Evolutionary conservation across 345 rosid species (phyloP), one percentile per base, ranked within the genome.

Genomic region (Populus euphratica): DNA sequence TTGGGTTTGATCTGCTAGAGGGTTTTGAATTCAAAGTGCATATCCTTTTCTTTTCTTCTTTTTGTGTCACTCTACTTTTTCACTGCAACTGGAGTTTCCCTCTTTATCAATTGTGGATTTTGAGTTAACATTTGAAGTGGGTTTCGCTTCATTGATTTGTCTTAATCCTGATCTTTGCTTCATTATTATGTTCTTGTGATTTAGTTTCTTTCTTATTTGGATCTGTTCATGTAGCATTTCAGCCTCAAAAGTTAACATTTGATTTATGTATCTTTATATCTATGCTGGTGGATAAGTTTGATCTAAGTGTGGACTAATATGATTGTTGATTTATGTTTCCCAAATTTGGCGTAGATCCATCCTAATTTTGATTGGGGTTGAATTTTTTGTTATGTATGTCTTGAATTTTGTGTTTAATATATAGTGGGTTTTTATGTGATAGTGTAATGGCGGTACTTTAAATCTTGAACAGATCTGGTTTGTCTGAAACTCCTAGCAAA

Each of bases 401-500:
- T 79, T 63, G 59, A 77, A 70, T 39, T 80, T 13, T 68, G 59
- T 75, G 69, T 67, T 76, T 69, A 18, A 12, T 43, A 14, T 36
- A 21, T 68, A 67, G 68, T 56, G 63, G 33, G 68, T 69, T 52
- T 80, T 71, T 75, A 27, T 77, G 75, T 69, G 67, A 29, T 76
- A 5, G 61, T 67, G 20, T 69, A 65, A 27, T 76, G 52, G 47
- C 69, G 49, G 23, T 39, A 13, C 44, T 75, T 67, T 80, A 72
- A 73, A 62, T 81, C 73, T 76, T 77, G 79, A 69, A 71, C 91
- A 96, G 99, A 90, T 85, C 94, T 77, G 82, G 88, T 75, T 75
- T 89, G 67, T 85, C 89, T 31, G 98, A 96, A 82, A 88, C 98
- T 83, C 89, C 93, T 61, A 84, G 73, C 69, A 93, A 91, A 83